Percentiles rank a stretch among this genome's conserved stretches.
phyloP scores from a whole-genome alignment of 2,329 filamentous ascomycete species.

The Elsinoe australis region DNA sequence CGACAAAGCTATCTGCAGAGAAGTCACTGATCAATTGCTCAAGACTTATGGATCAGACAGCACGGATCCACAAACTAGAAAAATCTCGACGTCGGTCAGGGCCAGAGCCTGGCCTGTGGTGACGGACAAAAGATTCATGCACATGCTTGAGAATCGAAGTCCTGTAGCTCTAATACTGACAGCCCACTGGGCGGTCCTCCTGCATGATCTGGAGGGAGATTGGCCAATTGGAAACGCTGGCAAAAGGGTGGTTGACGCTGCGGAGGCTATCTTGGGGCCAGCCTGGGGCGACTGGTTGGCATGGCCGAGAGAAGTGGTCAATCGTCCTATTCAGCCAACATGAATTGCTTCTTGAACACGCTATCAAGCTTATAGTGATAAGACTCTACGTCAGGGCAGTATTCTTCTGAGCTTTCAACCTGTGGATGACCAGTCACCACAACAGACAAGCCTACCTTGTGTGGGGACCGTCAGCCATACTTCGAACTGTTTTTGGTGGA shows the following conservation, averaged over 20 bases:
- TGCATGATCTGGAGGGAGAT: neutral
- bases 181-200: conserved; percentile 3
- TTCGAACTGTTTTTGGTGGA: too few species aligned
- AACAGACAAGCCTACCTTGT: too few species aligned
- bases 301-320: conserved; percentile 5
- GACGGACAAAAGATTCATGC: neutral
- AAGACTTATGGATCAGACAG: conserved; percentile 8
- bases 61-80: neutral
- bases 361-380: too few species aligned
- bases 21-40: neutral
- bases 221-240: conserved; percentile 5
- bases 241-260: neutral
- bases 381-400: too few species aligned
- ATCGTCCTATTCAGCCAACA: neutral
- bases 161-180: conserved; percentile 6
- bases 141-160: neutral
- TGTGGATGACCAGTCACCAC: too few species aligned
- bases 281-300: conserved; percentile 4
- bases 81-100: neutral
- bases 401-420: too few species aligned
- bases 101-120: conserved; percentile 3
- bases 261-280: neutral
- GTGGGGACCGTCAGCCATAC: too few species aligned
- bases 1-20: neutral
- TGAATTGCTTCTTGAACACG: too few species aligned